phyloP scores from a whole-genome alignment of 768 basidiomycete species.

The Agaricus sinodeliciosus region DNA sequence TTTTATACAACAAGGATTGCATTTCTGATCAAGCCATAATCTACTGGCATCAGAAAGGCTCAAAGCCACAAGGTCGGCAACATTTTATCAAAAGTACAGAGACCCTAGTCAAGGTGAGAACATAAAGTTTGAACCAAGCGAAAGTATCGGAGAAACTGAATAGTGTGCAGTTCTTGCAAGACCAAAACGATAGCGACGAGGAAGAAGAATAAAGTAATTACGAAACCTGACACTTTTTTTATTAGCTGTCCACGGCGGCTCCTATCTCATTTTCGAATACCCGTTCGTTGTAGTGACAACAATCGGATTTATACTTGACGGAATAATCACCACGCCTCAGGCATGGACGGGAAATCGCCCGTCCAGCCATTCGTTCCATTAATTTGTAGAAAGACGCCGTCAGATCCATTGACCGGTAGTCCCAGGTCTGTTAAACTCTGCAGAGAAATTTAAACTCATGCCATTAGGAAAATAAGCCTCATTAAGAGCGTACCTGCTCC shows the following conservation, averaged over 20 bases:
- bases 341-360: conserved; percentile 68
- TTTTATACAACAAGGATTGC: conserved; percentile 94
- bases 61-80: conserved; percentile 91
- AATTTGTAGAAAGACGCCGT: conserved; percentile 83
- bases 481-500: conserved; percentile 59
- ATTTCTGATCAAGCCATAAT: conserved; percentile 94
- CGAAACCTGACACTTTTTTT: conserved; percentile 9
- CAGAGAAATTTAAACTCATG: conserved; percentile 7
- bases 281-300: background rate
- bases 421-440: conserved; percentile 88
- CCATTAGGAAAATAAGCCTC: background rate
- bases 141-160: conserved; percentile 5
- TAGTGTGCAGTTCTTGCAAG: conserved; percentile 73
- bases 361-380: conserved; percentile 68
- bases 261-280: conserved; percentile 2
- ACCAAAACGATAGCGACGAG: conserved; percentile 79
- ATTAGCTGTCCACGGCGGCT: background rate
- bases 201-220: conserved; percentile 36
- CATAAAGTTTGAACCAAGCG: background rate
- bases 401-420: conserved; percentile 85
- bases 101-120: conserved; percentile 76
- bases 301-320: background rate
- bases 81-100: conserved; percentile 90
- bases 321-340: conserved; percentile 70
- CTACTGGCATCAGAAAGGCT: conserved; percentile 97